Percentiles rank a stretch among this genome's conserved stretches.
These are phyloP conservation scores for Picea sitchensis DNA, from an alignment of 75 land plant species.

Conservation along the genomic window DNA sequence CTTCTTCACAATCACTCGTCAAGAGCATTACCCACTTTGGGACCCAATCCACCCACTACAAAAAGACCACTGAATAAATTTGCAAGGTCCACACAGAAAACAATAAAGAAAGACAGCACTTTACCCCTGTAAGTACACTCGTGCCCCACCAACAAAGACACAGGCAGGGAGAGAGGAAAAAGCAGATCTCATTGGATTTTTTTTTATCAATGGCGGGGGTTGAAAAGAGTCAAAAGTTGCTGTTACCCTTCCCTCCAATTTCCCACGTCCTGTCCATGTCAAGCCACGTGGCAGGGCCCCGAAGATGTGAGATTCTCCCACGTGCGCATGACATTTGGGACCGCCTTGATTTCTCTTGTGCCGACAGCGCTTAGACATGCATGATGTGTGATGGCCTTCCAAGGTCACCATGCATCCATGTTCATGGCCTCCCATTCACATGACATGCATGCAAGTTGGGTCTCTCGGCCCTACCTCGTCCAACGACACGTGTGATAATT, in stretches of 20 bases:
- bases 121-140: background rate
- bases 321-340: background rate
- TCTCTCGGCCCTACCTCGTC: no score
- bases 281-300: conserved; percentile 5
- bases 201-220: background rate
- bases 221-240: background rate
- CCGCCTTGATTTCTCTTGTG: no score
- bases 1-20: background rate
- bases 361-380: no score
- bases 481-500: no score
- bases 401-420: no score
- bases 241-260: conserved; percentile 2
- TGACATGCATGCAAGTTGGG: no score
- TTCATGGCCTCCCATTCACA: no score
- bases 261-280: conserved; percentile 8
- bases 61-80: background rate
- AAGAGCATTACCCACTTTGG: conserved; percentile 2
- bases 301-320: conserved; percentile 1
- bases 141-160: background rate
- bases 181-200: background rate
- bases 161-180: no score
- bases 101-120: background rate
- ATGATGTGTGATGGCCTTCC: no score
- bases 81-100: background rate
- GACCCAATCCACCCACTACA: conserved; percentile 2